Evolutionary conservation across 164 flowering plant species (phyloP).

Genomic region (Chloranthus sessilifolius): DNA sequence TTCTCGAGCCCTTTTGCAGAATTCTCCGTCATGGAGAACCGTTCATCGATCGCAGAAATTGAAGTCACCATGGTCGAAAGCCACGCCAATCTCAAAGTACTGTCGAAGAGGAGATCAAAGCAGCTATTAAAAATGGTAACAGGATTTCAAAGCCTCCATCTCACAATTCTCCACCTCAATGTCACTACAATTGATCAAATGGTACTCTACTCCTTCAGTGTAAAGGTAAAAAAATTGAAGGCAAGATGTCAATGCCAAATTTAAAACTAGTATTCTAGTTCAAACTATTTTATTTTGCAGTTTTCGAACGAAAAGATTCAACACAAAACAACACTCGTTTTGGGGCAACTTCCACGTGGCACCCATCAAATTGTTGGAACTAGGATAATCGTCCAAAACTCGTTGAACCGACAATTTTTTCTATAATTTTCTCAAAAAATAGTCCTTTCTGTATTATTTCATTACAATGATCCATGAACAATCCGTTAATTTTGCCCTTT

Average conservation of each 20-base stretch:
- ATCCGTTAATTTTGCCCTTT: background rate
- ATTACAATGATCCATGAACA: background rate
- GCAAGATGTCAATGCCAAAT: background rate
- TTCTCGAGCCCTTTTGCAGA: constrained; percentile 39
- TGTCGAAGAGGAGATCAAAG: constrained; percentile 43
- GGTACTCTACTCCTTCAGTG: constrained; percentile 70
- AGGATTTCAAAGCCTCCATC: constrained; percentile 48
- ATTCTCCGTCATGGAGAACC: constrained; percentile 39
- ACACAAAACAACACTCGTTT: background rate
- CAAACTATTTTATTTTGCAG: background rate
- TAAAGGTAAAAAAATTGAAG: constrained; percentile 42
- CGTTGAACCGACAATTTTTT: too few relatives aligned
- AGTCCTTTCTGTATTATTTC: background rate
- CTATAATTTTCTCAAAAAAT: background rate
- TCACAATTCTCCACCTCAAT: constrained; percentile 74
- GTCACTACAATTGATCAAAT: constrained; percentile 53
- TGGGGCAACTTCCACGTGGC: background rate
- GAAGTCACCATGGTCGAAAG: constrained; percentile 90
- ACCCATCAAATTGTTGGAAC: too few relatives aligned
- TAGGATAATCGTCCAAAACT: background rate
- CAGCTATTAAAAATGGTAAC: constrained; percentile 71
- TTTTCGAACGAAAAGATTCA: background rate
- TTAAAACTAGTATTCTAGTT: background rate
- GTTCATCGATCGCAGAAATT: constrained; percentile 50
- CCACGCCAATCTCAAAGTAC: constrained; percentile 77